These are phyloP conservation scores for Termitomyces heimii DNA, from an alignment of 768 basidiomycete genomes.

Conservation along the genomic window DNA sequence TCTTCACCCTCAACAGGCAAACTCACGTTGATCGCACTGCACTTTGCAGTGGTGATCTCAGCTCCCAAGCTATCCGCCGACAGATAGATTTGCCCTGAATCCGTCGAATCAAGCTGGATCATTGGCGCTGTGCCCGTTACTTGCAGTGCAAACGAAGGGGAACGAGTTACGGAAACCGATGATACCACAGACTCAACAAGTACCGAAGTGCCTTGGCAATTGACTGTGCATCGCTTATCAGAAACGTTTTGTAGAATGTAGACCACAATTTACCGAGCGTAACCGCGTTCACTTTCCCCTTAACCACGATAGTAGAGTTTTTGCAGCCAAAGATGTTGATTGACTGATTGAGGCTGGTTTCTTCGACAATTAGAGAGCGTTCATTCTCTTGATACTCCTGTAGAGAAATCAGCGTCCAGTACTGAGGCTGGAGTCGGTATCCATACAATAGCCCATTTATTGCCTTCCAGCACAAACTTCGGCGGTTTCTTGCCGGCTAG, in stretches of 20 bases:
- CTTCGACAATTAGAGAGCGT: constrained; percentile 59
- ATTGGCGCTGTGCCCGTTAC: constrained; percentile 88
- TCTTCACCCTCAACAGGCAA: constrained; percentile 84
- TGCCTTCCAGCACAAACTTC: constrained; percentile 86
- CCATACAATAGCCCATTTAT: constrained; percentile 88
- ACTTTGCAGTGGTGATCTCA: constrained; percentile 93
- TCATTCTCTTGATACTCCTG: constrained; percentile 95
- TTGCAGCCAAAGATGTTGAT: constrained; percentile 92
- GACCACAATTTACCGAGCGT: constrained; percentile 56
- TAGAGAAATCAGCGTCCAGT: neutral
- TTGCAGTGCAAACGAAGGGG: constrained; percentile 90
- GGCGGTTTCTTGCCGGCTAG: constrained; percentile 87
- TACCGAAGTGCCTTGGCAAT: constrained; percentile 82
- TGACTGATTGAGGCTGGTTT: constrained; percentile 73
- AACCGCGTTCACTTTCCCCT: constrained; percentile 94
- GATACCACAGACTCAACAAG: constrained; percentile 94
- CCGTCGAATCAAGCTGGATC: constrained; percentile 90
- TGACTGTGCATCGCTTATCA: constrained; percentile 44
- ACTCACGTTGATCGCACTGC: constrained; percentile 87
- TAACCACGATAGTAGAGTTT: constrained; percentile 73
- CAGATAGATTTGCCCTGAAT: constrained; percentile 92
- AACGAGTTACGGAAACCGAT: constrained; percentile 80
- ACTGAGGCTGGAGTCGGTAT: neutral
- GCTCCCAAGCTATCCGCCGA: constrained; percentile 70
- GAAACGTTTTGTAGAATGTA: constrained; percentile 9